Base-by-base conservation (phyloP, 2,329 filamentous ascomycete genomes). In the Colletotrichum endophyticum region DNA sequence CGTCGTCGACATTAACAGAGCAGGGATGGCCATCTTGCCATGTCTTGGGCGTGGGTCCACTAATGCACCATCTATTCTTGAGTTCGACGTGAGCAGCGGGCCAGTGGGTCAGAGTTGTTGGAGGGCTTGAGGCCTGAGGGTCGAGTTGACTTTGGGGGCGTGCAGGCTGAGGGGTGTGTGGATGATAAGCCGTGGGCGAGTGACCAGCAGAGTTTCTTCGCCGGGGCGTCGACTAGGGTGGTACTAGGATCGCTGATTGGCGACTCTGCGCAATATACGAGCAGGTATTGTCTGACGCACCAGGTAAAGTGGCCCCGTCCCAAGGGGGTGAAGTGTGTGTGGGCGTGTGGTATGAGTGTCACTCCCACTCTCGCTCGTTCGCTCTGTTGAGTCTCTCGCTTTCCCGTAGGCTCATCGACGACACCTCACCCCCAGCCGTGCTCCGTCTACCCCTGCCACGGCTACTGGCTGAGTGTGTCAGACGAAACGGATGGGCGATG, bases 261-360 rank as follows among this genome's bases (percentile, higher is more conserved):
- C 87, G 86, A 87, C 84, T 86, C 85, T 84, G 85, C 83, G 86
- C 84, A 88, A 88, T 87, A 88, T 88, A 87, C 87, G 86, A 85
- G 86, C 84, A 85, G 86, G 83, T 66, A 66, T 68, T 70, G 85
- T 88, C 87, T 89, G 87, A 89, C 87, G 88, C 87, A 88, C 84
- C 82, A 85, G 84, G 85, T 86, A 84, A 86, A 85, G 83, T 86
- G 84, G 84, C 74, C 53, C 70, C 75, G 79, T 79, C 80, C 78
- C 70, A 74, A 79, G 76, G 80, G 79, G 79, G 78, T 79, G 80
- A 79, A 80, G 7, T 8, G 67, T 74, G 25, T 61, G 53, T 39
- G 66, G 62, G 69, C 39, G 71, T 70, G 53, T 70, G 32, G 49
- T 69, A 59, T 74, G 22, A 74, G 66, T 69, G 66, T 74, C 39